Conservation (phyloP, 805 yeast species). For the Saccharomycopsis synnaedendra region DNA sequence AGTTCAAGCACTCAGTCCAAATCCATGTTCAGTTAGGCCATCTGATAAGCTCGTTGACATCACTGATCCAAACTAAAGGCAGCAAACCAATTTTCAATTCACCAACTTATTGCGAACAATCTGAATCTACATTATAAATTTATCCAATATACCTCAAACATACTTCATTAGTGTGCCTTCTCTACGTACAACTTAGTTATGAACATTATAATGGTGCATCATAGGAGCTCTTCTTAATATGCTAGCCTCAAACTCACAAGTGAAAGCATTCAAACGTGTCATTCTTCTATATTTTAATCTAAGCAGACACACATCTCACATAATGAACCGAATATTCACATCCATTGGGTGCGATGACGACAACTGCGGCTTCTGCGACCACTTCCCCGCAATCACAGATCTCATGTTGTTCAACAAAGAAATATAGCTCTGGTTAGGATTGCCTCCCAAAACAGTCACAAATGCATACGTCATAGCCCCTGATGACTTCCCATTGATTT, state of each 20-base stretch:
- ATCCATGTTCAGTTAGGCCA: too few relatives aligned
- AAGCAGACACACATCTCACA: constrained; percentile 20
- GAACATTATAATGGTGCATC: too few relatives aligned
- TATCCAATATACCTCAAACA: too few relatives aligned
- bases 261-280: background rate
- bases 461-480: constrained; percentile 86
- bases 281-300: background rate
- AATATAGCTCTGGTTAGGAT: constrained; percentile 58
- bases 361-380: constrained; percentile 76
- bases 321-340: constrained; percentile 37
- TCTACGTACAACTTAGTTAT: too few relatives aligned
- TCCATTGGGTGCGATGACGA: constrained; percentile 78
- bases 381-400: constrained; percentile 45
- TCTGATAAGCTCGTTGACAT: too few relatives aligned
- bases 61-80: too few relatives aligned
- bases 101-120: too few relatives aligned
- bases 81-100: too few relatives aligned
- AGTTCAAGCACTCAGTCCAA: too few relatives aligned
- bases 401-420: constrained; percentile 65
- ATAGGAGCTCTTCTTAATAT: background rate
- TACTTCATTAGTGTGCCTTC: too few relatives aligned
- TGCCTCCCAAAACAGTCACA: constrained; percentile 45
- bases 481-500: constrained; percentile 56
- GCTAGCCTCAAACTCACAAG: background rate
- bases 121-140: too few relatives aligned